Conservation (phyloP, 2,329 filamentous ascomycete species). For the Aspergillus jensenii region DNA sequence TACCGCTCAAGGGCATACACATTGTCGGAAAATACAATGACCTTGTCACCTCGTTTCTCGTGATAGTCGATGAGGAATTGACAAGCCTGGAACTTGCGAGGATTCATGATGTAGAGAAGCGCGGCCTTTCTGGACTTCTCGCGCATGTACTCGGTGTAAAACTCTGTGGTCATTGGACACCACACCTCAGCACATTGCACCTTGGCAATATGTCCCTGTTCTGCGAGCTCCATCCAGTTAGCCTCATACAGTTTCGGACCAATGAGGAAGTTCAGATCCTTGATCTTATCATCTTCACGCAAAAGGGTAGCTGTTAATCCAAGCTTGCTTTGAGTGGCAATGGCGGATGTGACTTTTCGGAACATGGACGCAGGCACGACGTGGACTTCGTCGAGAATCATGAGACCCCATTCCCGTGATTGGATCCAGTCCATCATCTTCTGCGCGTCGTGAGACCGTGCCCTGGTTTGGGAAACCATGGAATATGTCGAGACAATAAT, state of each 20-base stretch:
- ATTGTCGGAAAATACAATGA: slow-evolving; percentile 98
- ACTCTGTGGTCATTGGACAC: slow-evolving; percentile 99
- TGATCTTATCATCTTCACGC: slow-evolving; percentile 97
- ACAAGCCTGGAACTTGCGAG: slow-evolving; percentile 92
- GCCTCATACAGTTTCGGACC: slow-evolving; percentile 97
- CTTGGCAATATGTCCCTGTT: slow-evolving; percentile 93
- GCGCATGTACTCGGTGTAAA: slow-evolving; percentile 89
- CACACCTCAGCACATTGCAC: slow-evolving; percentile 98
- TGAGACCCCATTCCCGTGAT: slow-evolving; percentile 89
- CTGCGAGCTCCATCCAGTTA: slow-evolving; percentile 98
- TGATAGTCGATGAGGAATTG: slow-evolving; percentile 99
- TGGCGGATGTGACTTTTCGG: slow-evolving; percentile 84
- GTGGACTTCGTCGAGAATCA: slow-evolving; percentile 97
- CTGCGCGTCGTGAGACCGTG: slow-evolving; percentile 85
- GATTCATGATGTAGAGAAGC: slow-evolving; percentile 94
- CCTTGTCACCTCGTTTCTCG: slow-evolving; percentile 90
- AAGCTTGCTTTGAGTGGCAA: slow-evolving; percentile 93
- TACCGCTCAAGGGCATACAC: slow-evolving; percentile 89
- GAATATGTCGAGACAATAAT: slow-evolving; percentile 98
- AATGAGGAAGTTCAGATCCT: slow-evolving; percentile 94
- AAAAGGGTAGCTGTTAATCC: slow-evolving; percentile 91
- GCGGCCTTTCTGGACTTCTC: slow-evolving; percentile 66
- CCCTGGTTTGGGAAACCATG: slow-evolving; percentile 92
- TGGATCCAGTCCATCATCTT: slow-evolving; percentile 97
- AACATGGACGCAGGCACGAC: slow-evolving; percentile 97